Base-by-base conservation (phyloP, 345 rosid species). In the Salix koriyanagi region DNA sequence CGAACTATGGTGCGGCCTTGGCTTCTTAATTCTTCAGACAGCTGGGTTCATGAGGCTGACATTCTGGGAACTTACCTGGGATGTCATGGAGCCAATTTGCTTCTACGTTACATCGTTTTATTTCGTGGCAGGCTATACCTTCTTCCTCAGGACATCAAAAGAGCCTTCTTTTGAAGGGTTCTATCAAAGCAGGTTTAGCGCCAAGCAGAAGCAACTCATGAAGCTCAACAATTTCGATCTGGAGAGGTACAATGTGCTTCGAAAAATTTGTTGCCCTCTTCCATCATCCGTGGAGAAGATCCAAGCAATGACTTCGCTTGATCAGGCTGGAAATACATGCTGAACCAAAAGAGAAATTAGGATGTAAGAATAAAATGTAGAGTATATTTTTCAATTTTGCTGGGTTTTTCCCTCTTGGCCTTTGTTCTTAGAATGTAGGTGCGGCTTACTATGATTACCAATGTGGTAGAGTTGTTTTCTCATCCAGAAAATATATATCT, bases 21-120 rank as follows among this genome's bases (percentile, higher is more conserved):
- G 86, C 25, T 91, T 82, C 88, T 64, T 94, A 54, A 86, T 92
- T 42, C 79, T 87, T 52, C 98, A 96, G 76, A 94, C 99, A 5
- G 89, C 87, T 0, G 97, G 77, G n/a, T 87, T 94, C 87, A 91
- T 96, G 97, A 88, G 99, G 86, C 88, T 96, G 39, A 96, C 99
- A 0, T 96, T 96, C 30, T 96, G 99, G 99, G 99, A 96, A 75
- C 95, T 96, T 3, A 81, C 97, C 0, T 96, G 99, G 99, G 98
- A 96, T 76, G 97, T 96, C 6, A 96, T 96, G 98, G 99, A 96
- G 34, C 99, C 99, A 1, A 91, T 96, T 32, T 96, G 99, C 89
- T 96, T 90, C 92, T 90, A 81, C 32, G 83, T 88, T 18, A 92
- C 99, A 0, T 88, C 97, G 16, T 37, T 83, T 1, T 94, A 94